phyloP scores from a whole-genome alignment of 2,329 filamentous ascomycete genomes.

The Aspergillus terreus region DNA sequence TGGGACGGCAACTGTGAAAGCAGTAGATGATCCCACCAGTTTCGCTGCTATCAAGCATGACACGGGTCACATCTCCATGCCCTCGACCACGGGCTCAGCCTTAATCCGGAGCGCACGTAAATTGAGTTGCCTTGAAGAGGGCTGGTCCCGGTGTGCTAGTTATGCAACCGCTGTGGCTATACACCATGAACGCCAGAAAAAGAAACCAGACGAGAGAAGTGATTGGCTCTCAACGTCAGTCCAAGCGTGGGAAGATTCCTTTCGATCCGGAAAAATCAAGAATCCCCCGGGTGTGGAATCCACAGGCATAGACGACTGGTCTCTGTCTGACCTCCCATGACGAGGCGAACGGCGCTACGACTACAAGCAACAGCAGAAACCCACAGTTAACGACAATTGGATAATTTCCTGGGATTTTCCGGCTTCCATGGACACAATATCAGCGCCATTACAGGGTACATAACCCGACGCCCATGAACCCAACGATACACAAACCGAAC shows the following conservation, averaged over 20 bases:
- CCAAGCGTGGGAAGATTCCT: background rate
- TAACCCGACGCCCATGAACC: background rate
- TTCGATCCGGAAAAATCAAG: background rate
- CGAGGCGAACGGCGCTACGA: too few species aligned
- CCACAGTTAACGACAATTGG: too few species aligned
- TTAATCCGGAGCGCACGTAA: background rate
- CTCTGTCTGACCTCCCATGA: too few species aligned
- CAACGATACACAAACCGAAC: constrained; percentile 3
- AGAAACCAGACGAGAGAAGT: background rate
- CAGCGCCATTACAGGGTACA: background rate
- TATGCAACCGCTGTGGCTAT: background rate
- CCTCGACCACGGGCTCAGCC: background rate
- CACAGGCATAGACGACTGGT: too few species aligned
- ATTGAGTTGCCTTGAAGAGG: constrained; percentile 10
- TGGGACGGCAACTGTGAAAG: background rate
- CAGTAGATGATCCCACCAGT: too few species aligned
- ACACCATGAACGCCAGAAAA: background rate
- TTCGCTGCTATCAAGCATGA: background rate
- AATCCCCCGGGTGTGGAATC: background rate
- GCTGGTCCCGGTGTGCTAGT: background rate
- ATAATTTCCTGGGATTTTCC: too few species aligned
- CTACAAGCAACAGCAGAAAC: too few species aligned
- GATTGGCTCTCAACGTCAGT: background rate
- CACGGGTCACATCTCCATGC: background rate
- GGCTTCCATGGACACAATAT: background rate